phyloP scores from a whole-genome alignment of 176 grass and related monocot genomes.

The Triticum dicoccoides region DNA sequence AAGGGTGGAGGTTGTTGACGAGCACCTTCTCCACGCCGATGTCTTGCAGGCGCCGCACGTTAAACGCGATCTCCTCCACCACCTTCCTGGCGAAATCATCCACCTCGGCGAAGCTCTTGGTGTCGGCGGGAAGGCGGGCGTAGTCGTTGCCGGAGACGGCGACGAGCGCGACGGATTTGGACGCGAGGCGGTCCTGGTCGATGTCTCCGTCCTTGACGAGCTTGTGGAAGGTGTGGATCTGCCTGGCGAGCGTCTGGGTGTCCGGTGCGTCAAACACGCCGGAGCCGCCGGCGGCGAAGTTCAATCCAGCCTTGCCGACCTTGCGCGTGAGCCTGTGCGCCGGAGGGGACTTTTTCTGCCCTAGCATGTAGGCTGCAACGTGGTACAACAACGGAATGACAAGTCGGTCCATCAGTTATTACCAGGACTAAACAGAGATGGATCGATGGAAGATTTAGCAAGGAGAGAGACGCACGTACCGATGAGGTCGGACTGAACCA shows the following conservation, averaged over 20 bases:
- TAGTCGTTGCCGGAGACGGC: not conserved
- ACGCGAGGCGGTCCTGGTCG: not conserved
- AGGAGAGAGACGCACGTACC: not conserved
- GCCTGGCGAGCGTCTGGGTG: not conserved
- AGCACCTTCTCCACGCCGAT: not conserved
- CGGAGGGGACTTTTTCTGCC: not conserved
- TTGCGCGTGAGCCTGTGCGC: not conserved
- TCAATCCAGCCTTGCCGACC: not conserved
- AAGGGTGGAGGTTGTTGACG: not conserved
- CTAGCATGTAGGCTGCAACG: not conserved
- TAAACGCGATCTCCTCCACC: not conserved
- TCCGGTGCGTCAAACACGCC: not conserved
- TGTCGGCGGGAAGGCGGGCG: not conserved
- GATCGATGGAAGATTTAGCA: not conserved
- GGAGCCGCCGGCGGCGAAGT: not conserved
- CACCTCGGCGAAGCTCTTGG: not conserved
- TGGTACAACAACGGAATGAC: not conserved
- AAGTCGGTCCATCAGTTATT: no score
- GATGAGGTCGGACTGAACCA: not conserved
- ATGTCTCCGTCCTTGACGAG: not conserved
- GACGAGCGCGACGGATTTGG: not conserved
- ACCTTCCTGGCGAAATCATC: not conserved
- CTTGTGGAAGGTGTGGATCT: not conserved
- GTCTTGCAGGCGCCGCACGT: not conserved
- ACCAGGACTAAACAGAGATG: no score